Percentiles rank a stretch among this genome's conserved stretches.
phyloP scores from a whole-genome alignment of 2,329 filamentous ascomycete genomes.

The Colletotrichum nymphaeae region DNA sequence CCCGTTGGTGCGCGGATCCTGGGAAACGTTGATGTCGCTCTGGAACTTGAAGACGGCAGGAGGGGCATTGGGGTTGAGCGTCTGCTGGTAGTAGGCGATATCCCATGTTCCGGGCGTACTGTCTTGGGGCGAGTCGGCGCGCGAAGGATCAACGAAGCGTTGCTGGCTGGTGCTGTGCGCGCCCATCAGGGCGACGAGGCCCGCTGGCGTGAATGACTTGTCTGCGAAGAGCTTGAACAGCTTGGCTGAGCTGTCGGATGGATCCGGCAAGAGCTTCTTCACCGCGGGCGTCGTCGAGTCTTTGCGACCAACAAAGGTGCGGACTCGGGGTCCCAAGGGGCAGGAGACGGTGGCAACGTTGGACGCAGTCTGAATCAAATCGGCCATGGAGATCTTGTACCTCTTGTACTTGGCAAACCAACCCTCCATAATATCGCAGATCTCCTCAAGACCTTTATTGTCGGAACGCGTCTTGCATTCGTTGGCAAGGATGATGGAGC shows the following conservation, averaged over 20 bases:
- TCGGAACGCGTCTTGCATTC: slow-evolving; percentile 51
- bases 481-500: slow-evolving; percentile 54
- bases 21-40: slow-evolving; percentile 53
- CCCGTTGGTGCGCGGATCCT: slow-evolving; percentile 47
- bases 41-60: slow-evolving; percentile 53
- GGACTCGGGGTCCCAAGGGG: slow-evolving; percentile 58
- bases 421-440: slow-evolving; percentile 50
- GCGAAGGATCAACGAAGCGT: slow-evolving; percentile 52
- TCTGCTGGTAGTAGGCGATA: slow-evolving; percentile 60
- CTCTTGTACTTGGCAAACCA: slow-evolving; percentile 56
- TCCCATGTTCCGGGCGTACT: slow-evolving; percentile 65
- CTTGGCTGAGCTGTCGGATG: slow-evolving; percentile 56
- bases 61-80: slow-evolving; percentile 44
- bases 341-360: slow-evolving; percentile 61
- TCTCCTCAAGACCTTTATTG: slow-evolving; percentile 60
- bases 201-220: slow-evolving; percentile 63
- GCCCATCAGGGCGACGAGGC: slow-evolving; percentile 65
- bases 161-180: slow-evolving; percentile 65
- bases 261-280: slow-evolving; percentile 55
- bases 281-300: slow-evolving; percentile 55
- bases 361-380: slow-evolving; percentile 65
- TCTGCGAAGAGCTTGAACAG: slow-evolving; percentile 61
- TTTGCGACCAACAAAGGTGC: slow-evolving; percentile 62
- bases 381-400: slow-evolving; percentile 60
- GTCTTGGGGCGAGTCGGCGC: slow-evolving; percentile 60